phyloP scores from a whole-genome alignment of 2,329 filamentous ascomycete species.

The Pseudogymnoascus sp. region DNA sequence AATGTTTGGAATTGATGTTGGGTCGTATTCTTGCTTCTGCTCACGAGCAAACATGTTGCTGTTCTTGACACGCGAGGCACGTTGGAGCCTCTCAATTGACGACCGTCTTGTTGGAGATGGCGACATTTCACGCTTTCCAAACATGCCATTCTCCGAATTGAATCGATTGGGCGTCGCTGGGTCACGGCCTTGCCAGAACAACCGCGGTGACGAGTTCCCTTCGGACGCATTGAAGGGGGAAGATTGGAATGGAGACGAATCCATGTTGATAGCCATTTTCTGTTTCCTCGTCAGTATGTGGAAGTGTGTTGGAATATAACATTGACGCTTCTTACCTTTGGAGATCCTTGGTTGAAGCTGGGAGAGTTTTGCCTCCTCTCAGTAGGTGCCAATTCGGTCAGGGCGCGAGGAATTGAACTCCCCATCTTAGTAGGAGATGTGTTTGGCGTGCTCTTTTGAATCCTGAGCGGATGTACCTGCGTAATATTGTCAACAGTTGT shows the following conservation, averaged over 20 bases:
- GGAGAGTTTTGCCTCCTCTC: slow-evolving; percentile 87
- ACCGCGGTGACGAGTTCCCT: slow-evolving; percentile 62
- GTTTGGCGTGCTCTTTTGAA: slow-evolving; percentile 59
- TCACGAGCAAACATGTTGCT: slow-evolving; percentile 95
- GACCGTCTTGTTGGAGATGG: slow-evolving; percentile 71
- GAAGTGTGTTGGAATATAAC: not conserved
- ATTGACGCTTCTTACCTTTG: slow-evolving; percentile 49
- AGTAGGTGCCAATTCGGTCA: slow-evolving; percentile 82
- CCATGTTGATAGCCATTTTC: slow-evolving; percentile 62
- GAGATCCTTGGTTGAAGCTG: slow-evolving; percentile 66
- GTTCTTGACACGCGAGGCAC: slow-evolving; percentile 91
- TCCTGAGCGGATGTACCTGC: slow-evolving; percentile 70
- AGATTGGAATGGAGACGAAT: slow-evolving; percentile 78
- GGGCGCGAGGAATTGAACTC: slow-evolving; percentile 58
- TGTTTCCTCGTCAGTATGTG: slow-evolving; percentile 28
- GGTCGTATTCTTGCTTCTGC: slow-evolving; percentile 88
- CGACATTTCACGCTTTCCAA: slow-evolving; percentile 47
- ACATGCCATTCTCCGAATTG: slow-evolving; percentile 61
- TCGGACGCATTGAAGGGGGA: slow-evolving; percentile 59
- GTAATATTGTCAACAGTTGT: not conserved
- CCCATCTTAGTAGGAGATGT: slow-evolving; percentile 50
- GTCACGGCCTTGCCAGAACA: slow-evolving; percentile 81
- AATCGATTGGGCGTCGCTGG: slow-evolving; percentile 58
- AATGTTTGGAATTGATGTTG: slow-evolving; percentile 64
- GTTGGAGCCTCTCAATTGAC: slow-evolving; percentile 92